Percentiles rank a stretch among this genome's conserved stretches.
Conservation (phyloP, 2,329 filamentous ascomycete genomes). For the Colletotrichum spaethianum region DNA sequence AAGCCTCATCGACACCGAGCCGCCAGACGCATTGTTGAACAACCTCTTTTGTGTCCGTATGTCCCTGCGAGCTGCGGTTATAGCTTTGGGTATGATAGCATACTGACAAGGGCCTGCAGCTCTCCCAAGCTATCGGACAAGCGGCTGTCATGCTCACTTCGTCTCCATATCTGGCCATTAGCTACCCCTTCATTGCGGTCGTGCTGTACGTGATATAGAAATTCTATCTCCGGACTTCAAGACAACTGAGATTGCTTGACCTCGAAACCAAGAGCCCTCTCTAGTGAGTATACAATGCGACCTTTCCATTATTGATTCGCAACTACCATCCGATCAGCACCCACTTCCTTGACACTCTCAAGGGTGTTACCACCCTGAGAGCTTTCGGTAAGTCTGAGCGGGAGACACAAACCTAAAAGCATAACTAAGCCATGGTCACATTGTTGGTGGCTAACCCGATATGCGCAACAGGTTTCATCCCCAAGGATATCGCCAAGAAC, state of each 20-base stretch:
- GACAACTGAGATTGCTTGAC: slow-evolving; percentile 70
- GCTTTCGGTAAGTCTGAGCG: no score
- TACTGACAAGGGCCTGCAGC: no score
- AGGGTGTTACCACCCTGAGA: slow-evolving; percentile 62
- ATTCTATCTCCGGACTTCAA: slow-evolving; percentile 72
- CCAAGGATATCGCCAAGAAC: no score
- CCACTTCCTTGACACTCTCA: slow-evolving; percentile 69
- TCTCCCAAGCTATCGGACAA: slow-evolving; percentile 52
- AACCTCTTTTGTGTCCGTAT: slow-evolving; percentile 19
- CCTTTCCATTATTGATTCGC: slow-evolving; percentile 31
- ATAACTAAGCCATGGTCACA: no score
- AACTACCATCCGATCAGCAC: slow-evolving; percentile 41
- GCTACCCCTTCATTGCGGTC: slow-evolving; percentile 30
- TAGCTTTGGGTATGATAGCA: slow-evolving; percentile 41
- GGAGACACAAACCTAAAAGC: no score
- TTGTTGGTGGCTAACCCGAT: no score
- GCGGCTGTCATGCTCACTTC: slow-evolving; percentile 60
- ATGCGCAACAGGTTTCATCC: no score
- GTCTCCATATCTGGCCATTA: slow-evolving; percentile 61
- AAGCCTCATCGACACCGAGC: slow-evolving; percentile 56
- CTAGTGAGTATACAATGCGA: slow-evolving; percentile 53
- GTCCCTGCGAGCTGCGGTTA: not conserved
- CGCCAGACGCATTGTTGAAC: slow-evolving; percentile 53
- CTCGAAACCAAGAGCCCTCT: slow-evolving; percentile 62
- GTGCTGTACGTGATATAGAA: slow-evolving; percentile 54